Conservation (phyloP, 164 flowering plant species). For the Aristolochia fimbriata region DNA sequence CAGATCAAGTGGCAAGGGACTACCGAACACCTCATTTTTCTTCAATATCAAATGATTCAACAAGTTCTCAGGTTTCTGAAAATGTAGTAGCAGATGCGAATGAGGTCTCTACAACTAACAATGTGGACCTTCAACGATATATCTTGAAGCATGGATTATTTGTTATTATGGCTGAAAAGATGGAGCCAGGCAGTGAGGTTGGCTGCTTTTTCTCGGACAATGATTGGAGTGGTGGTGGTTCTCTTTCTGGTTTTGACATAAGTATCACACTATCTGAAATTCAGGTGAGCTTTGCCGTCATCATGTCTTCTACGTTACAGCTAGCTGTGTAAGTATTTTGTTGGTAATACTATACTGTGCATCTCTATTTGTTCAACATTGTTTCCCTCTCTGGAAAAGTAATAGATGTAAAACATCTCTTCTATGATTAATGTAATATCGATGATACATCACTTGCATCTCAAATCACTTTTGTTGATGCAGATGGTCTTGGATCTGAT, state of each 20-base stretch:
- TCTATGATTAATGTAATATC: too few relatives aligned
- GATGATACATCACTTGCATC: background rate
- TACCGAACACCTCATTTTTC: constrained; percentile 34
- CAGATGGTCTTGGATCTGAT: constrained; percentile 54
- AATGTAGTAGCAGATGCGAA: constrained; percentile 11
- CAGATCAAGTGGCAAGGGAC: constrained; percentile 17
- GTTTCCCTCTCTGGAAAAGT: too few relatives aligned
- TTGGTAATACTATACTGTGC: background rate
- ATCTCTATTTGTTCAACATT: too few relatives aligned
- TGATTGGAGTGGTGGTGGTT: constrained; percentile 69
- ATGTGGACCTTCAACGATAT: constrained; percentile 22
- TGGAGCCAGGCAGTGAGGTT: constrained; percentile 11
- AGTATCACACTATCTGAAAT: constrained; percentile 58
- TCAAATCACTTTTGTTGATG: constrained; percentile 15
- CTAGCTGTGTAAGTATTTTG: background rate
- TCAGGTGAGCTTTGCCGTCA: constrained; percentile 33
- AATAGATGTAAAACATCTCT: too few relatives aligned
- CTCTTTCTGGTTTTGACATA: constrained; percentile 58
- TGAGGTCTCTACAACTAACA: constrained; percentile 7
- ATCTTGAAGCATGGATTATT: constrained; percentile 44
- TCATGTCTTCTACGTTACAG: background rate
- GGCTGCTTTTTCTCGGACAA: constrained; percentile 12
- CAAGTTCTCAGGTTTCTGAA: constrained; percentile 18
- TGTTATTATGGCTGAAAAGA: constrained; percentile 38
- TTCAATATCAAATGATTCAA: constrained; percentile 20